phyloP scores from a whole-genome alignment of 768 basidiomycete species.

The Mycena metata region DNA sequence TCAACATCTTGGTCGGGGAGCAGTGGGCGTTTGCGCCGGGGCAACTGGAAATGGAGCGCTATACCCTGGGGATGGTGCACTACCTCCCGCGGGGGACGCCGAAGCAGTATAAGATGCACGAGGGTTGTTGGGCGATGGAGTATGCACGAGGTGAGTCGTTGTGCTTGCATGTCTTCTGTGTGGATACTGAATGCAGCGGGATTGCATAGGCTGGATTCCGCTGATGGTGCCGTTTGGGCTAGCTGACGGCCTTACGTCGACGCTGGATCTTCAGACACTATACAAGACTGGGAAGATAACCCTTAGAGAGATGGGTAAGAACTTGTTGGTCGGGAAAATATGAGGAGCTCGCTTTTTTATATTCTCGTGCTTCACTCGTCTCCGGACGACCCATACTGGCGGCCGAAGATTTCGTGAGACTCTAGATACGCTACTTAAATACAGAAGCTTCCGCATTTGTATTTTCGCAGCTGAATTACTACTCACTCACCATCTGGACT shows the following conservation, averaged over 20 bases:
- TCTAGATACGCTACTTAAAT: no score
- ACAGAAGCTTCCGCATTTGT: no score
- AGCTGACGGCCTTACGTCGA: conserved; percentile 87
- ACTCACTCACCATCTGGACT: no score
- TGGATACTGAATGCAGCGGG: conserved; percentile 1
- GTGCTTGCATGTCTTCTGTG: neutral
- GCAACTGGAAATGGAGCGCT: conserved; percentile 86
- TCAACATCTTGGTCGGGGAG: conserved; percentile 94
- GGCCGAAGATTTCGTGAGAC: no score
- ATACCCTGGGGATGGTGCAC: conserved; percentile 87
- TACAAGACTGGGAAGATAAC: conserved; percentile 84
- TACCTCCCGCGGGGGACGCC: conserved; percentile 83
- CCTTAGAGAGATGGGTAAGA: conserved; percentile 84
- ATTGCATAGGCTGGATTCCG: conserved; percentile 91
- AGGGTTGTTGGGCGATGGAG: conserved; percentile 95
- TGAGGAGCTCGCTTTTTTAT: no score
- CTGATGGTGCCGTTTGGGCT: conserved; percentile 96
- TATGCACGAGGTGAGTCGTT: conserved; percentile 84
- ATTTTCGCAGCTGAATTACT: no score
- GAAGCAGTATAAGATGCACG: conserved; percentile 98
- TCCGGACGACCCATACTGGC: no score
- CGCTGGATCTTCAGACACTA: conserved; percentile 87
- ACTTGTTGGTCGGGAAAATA: conserved; percentile 90
- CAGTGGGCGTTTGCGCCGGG: conserved; percentile 96
- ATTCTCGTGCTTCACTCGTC: no score